Evolutionary conservation across 768 basidiomycete genomes (phyloP), one percentile per base, ranked within the genome.

Genomic region (Peribolospora kevripleyi): DNA sequence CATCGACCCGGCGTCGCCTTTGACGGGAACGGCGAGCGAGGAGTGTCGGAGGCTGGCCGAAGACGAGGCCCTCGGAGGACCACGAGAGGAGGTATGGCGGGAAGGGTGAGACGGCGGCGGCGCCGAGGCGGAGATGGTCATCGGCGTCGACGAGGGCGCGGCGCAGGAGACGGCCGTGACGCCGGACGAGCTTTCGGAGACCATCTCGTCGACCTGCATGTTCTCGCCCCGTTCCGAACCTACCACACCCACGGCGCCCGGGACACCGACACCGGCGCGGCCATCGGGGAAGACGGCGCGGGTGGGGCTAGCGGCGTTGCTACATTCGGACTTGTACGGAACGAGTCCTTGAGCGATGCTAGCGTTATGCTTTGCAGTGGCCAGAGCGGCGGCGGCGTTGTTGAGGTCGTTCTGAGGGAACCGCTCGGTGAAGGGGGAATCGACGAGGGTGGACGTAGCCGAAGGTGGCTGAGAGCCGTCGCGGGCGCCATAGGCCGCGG

Each of bases 361-460:
- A 25, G 25, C 25, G 25, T 25, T 25, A 25, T 25, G 25, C 25
- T 25, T 25, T 25, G 25, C 25, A 25, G 25, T 25, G 25, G 25
- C 25, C 25, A 25, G 1, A 1, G 25, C 25, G 25, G 25, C 25
- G 25, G 25, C 25, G 25, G 25, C 25, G 25, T 25, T 25, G 25
- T 25, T 25, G 25, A 25, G 25, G 25, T 25, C 25, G 25, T 25
- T 25, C 25, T 25, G 62, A 55, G 52, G 59, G 61, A 37, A 64
- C 56, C 54, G 49, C 47, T 42, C 43, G 57, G 52, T 48, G 60
- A 45, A 59, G 57, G 40, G 52, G 65, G 43, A 57, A 65, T 66
- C 45, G 66, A 71, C 46, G 48, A 51, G 46, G 50, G 52, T 46
- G 42, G 58, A 53, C 14, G 57, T 56, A 48, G 41, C 25, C 25